These are phyloP conservation scores for Paramecium tetraurelia DNA, from an alignment of 73 alveolate genomes.

Conservation along the genomic window DNA sequence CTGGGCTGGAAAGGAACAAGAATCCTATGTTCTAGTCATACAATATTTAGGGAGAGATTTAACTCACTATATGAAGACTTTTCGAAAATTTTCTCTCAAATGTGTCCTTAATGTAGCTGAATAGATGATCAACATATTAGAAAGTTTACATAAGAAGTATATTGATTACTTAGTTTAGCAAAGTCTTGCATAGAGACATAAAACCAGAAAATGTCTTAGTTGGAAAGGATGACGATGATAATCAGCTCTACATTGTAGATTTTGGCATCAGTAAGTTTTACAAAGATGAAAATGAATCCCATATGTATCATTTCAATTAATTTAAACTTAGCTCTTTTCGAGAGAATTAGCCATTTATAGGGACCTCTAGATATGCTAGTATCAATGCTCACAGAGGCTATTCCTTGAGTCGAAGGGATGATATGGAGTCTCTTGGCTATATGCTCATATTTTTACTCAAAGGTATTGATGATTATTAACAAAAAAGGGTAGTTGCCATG, in stretches of 20 bases:
- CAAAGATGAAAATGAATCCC: constrained; percentile 69
- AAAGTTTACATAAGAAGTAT: constrained; percentile 82
- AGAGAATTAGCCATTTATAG: not conserved
- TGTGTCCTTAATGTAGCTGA: constrained; percentile 85
- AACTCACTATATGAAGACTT: constrained; percentile 78
- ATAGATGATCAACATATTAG: constrained; percentile 82
- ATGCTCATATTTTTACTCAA: constrained; percentile 71
- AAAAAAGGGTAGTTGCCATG: constrained; percentile 80
- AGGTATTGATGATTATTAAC: not conserved
- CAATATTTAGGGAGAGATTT: constrained; percentile 90
- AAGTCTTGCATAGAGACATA: constrained; percentile 84
- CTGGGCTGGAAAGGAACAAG: constrained; percentile 71
- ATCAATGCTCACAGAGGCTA: constrained; percentile 77
- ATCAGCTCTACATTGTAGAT: constrained; percentile 79
- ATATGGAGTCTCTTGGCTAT: constrained; percentile 76
- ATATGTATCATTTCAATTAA: constrained; percentile 18
- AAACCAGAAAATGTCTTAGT: constrained; percentile 85
- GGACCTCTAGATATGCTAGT: constrained; percentile 81
- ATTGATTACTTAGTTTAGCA: constrained; percentile 51
- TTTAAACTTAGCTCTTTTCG: not conserved
- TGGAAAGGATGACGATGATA: constrained; percentile 73
- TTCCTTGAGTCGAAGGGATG: constrained; percentile 84
- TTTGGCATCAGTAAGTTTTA: constrained; percentile 91
- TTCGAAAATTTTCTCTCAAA: constrained; percentile 78
- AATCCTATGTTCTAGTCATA: constrained; percentile 80